Conservation (phyloP, 306 rosid genomes). For the Glycine latifolia region DNA sequence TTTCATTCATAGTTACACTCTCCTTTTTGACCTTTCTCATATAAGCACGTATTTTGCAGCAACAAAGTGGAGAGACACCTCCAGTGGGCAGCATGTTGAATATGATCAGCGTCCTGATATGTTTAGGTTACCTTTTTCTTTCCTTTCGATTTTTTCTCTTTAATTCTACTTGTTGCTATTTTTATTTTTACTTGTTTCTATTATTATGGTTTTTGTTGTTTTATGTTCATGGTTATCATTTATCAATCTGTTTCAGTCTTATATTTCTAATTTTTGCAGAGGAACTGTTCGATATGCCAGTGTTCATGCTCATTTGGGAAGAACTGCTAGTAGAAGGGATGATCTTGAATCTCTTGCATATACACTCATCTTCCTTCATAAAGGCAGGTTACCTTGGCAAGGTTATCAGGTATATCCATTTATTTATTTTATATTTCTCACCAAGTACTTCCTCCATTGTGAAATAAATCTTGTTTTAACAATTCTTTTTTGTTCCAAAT, state of each 20-base stretch:
- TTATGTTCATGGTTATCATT: neutral
- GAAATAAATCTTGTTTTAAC: neutral
- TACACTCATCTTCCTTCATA: conserved; percentile 88
- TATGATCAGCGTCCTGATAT: conserved; percentile 98
- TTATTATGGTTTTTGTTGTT: conserved; percentile 25
- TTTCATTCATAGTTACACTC: conserved; percentile 10
- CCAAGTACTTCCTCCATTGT: too few species aligned
- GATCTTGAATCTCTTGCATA: conserved; percentile 97
- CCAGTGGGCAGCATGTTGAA: conserved; percentile 90
- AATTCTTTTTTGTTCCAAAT: neutral
- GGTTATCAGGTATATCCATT: conserved; percentile 78
- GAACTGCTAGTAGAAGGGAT: conserved; percentile 97
- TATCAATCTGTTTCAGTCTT: neutral
- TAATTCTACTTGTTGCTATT: neutral
- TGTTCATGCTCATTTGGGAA: conserved; percentile 96
- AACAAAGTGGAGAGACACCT: conserved; percentile 90
- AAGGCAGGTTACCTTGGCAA: conserved; percentile 95
- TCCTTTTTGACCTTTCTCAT: conserved; percentile 19
- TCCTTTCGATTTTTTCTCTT: neutral
- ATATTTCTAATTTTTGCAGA: conserved; percentile 46
- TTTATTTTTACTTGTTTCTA: conserved; percentile 50
- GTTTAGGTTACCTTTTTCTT: conserved; percentile 70
- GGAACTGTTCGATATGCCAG: conserved; percentile 98
- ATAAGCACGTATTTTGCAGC: conserved; percentile 60
- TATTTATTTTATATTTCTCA: neutral